Percentiles rank a stretch among this genome's conserved stretches.
phyloP scores from a whole-genome alignment of 805 yeast genomes.

The Candida sithepensis region DNA sequence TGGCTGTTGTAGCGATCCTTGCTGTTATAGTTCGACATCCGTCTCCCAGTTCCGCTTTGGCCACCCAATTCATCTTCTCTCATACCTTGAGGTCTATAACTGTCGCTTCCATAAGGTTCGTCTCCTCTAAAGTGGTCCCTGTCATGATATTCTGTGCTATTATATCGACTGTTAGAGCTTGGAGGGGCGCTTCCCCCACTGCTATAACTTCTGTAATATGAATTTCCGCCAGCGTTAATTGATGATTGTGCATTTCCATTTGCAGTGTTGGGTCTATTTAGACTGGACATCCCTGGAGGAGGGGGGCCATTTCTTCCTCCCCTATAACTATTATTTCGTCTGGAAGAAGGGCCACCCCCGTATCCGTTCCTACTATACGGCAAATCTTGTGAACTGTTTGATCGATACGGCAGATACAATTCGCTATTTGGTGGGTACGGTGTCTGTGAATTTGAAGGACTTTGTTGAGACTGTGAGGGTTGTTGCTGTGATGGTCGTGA shows the following conservation, averaged over 20 bases:
- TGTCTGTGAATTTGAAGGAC: background rate
- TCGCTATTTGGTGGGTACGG: constrained; percentile 3
- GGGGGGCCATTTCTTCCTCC: constrained; percentile 13
- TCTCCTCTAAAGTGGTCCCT: constrained; percentile 19
- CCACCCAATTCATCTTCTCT: constrained; percentile 5
- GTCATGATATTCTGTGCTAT: constrained; percentile 12
- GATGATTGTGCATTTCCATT: background rate
- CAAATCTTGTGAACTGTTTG: constrained; percentile 10
- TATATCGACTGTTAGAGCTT: background rate
- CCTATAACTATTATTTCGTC: constrained; percentile 17
- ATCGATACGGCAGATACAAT: constrained; percentile 12
- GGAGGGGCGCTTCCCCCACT: constrained; percentile 2
- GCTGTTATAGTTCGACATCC: constrained; percentile 6
- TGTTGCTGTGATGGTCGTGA: background rate
- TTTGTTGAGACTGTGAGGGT: background rate
- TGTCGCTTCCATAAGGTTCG: constrained; percentile 2
- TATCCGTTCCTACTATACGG: constrained; percentile 11
- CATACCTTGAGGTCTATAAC: background rate
- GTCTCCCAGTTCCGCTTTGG: constrained; percentile 7
- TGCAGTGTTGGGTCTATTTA: constrained; percentile 1
- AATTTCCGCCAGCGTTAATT: background rate
- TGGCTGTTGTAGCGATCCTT: constrained; percentile 15
- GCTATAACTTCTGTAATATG: constrained; percentile 17
- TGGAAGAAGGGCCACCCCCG: constrained; percentile 8
- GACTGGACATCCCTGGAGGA: background rate